Evolutionary conservation across 2,329 filamentous ascomycete species (phyloP).

Genomic region (Aspergillus calidoustus): DNA sequence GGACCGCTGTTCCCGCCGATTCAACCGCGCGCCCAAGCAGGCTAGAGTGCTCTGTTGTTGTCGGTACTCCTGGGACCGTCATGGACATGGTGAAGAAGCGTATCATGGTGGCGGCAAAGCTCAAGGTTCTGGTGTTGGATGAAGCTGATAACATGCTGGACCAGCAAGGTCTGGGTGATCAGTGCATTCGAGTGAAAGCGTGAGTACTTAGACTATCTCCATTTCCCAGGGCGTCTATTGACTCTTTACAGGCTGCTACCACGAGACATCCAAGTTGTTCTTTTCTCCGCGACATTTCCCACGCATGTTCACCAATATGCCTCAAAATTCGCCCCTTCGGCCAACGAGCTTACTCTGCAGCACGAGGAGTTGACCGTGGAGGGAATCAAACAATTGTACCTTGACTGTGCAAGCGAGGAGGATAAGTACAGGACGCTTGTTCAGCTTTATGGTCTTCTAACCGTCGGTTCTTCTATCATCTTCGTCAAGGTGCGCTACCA

Average conservation of each 20-base stretch:
- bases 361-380: conserved; percentile 93
- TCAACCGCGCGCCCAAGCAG: conserved; percentile 69
- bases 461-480: conserved; percentile 95
- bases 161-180: conserved; percentile 90
- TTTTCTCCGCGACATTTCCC: conserved; percentile 96
- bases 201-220: conserved; percentile 51
- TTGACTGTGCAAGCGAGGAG: conserved; percentile 82
- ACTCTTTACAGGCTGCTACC: conserved; percentile 67
- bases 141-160: conserved; percentile 99
- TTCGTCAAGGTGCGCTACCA: conserved; percentile 75
- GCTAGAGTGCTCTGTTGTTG: conserved; percentile 78
- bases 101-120: conserved; percentile 70
- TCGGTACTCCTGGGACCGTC: conserved; percentile 92
- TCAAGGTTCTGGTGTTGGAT: conserved; percentile 88
- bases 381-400: conserved; percentile 96
- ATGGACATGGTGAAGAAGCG: conserved; percentile 81
- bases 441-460: conserved; percentile 94
- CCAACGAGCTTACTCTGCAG: conserved; percentile 84
- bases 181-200: conserved; percentile 88
- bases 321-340: conserved; percentile 78
- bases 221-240: background rate
- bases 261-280: conserved; percentile 76
- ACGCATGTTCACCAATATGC: conserved; percentile 85
- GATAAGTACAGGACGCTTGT: conserved; percentile 89
- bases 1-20: conserved; percentile 80